phyloP scores from a whole-genome alignment of 2,329 filamentous ascomycete genomes.

The Phyllachora maydis region DNA sequence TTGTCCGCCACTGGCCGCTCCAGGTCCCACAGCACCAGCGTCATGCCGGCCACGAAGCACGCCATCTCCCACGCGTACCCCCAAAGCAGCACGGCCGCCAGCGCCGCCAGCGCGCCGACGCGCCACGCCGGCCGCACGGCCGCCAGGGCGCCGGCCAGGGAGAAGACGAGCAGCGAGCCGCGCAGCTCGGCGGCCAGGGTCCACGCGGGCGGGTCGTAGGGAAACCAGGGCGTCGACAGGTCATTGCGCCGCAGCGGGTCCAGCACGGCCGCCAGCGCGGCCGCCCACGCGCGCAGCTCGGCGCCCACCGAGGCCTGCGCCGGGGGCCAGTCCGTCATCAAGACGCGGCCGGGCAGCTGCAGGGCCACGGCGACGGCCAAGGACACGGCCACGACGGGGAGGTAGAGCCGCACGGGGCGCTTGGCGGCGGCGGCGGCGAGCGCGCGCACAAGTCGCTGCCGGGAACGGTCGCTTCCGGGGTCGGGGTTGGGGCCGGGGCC shows the following conservation, averaged over 20 bases:
- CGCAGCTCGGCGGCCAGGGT: constrained; percentile 13
- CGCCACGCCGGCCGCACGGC: constrained; percentile 4
- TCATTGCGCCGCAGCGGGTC: constrained; percentile 1
- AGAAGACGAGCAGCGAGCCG: constrained; percentile 10
- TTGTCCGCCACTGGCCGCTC: too few species aligned
- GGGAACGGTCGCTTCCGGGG: not conserved
- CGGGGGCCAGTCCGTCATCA: constrained; percentile 1
- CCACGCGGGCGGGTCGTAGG: constrained; percentile 11
- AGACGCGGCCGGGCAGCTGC: constrained; percentile 1
- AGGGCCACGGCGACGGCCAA: not conserved
- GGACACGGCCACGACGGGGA: constrained; percentile 1
- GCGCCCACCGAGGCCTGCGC: not conserved
- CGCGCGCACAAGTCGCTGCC: too few species aligned
- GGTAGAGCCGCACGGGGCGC: constrained; percentile 3
- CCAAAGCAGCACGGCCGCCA: constrained; percentile 5
- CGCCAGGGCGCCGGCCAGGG: constrained; percentile 6
- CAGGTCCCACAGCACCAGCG: constrained; percentile 10
- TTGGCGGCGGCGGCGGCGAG: constrained; percentile 9
- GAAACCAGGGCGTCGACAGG: constrained; percentile 1
- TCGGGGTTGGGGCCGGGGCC: too few species aligned
- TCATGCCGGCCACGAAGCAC: constrained; percentile 11
- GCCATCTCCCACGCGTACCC: constrained; percentile 9
- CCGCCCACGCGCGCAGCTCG: constrained; percentile 1
- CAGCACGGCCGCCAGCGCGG: constrained; percentile 1
- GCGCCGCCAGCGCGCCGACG: constrained; percentile 4